Percentiles rank a stretch among this genome's conserved stretches.
Conservation (phyloP, 83 land plant species). For the Diphasiastrum complanatum region DNA sequence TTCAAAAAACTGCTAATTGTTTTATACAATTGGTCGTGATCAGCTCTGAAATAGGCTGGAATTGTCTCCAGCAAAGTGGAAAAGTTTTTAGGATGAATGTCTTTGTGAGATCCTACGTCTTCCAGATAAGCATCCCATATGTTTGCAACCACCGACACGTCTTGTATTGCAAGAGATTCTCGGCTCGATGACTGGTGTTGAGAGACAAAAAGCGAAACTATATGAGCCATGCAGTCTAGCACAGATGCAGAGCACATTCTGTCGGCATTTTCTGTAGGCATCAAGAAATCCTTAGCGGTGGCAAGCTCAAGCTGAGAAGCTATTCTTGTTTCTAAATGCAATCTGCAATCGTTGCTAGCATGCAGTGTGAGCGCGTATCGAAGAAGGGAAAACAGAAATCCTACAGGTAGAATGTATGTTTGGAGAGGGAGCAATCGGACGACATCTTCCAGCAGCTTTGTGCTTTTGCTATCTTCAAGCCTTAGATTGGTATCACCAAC, state of each 20-base stretch:
- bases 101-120: background rate
- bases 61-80: background rate
- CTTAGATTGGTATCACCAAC: background rate
- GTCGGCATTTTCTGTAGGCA: background rate
- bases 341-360: slow-evolving; percentile 8
- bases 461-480: background rate
- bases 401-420: background rate
- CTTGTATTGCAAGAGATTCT: background rate
- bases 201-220: slow-evolving; percentile 2
- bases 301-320: slow-evolving; percentile 16
- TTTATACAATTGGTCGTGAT: slow-evolving; percentile 1
- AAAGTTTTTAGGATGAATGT: slow-evolving; percentile 1
- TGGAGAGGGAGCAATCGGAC: background rate
- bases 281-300: slow-evolving; percentile 3
- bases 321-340: slow-evolving; percentile 8
- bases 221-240: slow-evolving; percentile 8
- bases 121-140: slow-evolving; percentile 8
- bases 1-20: slow-evolving; percentile 3
- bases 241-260: background rate
- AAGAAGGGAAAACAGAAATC: background rate
- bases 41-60: background rate
- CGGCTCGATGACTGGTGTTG: background rate
- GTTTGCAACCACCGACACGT: background rate
- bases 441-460: background rate
- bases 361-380: background rate